Conservation (phyloP, 2,329 filamentous ascomycete genomes). For the Xylaria sp. region DNA sequence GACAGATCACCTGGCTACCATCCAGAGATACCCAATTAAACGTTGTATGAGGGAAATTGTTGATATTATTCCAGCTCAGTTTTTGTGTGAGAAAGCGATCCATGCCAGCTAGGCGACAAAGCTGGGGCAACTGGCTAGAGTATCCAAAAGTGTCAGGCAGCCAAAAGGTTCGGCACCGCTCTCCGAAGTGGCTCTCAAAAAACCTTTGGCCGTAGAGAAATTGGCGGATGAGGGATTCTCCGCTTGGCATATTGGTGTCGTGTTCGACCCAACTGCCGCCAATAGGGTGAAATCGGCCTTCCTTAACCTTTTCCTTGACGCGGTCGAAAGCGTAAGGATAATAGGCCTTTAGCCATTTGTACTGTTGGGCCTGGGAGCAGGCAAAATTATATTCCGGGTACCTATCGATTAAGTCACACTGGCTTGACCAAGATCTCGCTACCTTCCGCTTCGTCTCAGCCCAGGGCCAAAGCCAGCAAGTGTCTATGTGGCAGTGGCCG, state of each 20-base stretch:
- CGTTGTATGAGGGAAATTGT: conserved; percentile 97
- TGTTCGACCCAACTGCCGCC: conserved; percentile 99
- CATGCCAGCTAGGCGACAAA: conserved; percentile 95
- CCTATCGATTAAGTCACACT: conserved; percentile 92
- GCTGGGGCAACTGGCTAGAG: conserved; percentile 89
- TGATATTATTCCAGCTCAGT: conserved; percentile 99
- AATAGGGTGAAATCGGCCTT: conserved; percentile 91
- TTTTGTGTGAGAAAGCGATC: conserved; percentile 97
- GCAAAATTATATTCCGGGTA: conserved; percentile 94
- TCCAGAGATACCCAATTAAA: conserved; percentile 99
- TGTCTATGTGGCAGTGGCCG: conserved; percentile 97
- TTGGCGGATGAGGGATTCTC: conserved; percentile 90
- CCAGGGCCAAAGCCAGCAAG: conserved; percentile 98
- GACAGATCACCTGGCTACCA: conserved; percentile 94
- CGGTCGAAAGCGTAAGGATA: conserved; percentile 90
- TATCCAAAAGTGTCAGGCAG: conserved; percentile 98
- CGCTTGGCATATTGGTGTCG: conserved; percentile 95
- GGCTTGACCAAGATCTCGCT: conserved; percentile 93
- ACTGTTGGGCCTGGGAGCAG: conserved; percentile 94
- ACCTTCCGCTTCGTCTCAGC: conserved; percentile 98
- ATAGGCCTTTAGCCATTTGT: conserved; percentile 91
- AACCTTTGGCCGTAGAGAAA: conserved; percentile 95
- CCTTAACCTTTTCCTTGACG: conserved; percentile 88
- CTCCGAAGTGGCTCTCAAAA: conserved; percentile 91
- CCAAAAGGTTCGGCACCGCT: conserved; percentile 92